These are phyloP conservation scores for Ustilago trichophora DNA, from an alignment of 1,284 basidiomycete species.

Conservation along the genomic window DNA sequence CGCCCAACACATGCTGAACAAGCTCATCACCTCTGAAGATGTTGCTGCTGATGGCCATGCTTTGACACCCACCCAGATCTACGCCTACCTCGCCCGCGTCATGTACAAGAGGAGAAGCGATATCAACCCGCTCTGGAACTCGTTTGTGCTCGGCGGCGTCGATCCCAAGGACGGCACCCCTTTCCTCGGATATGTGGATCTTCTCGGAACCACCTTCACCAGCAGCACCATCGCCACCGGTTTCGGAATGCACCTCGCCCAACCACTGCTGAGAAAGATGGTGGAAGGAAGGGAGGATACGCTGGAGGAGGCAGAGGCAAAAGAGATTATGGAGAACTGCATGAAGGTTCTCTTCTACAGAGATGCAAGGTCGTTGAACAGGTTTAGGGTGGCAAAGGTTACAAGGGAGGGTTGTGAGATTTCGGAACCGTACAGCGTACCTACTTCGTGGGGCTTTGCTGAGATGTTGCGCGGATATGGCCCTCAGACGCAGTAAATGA, in stretches of 20 bases:
- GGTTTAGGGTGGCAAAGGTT: constrained; percentile 96
- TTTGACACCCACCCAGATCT: constrained; percentile 88
- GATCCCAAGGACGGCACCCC: constrained; percentile 49
- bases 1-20: constrained; percentile 74
- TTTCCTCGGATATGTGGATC: constrained; percentile 85
- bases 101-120: constrained; percentile 90
- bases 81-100: constrained; percentile 87
- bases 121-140: constrained; percentile 95
- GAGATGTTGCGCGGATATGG: constrained; percentile 81
- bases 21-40: constrained; percentile 74
- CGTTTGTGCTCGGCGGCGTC: constrained; percentile 80
- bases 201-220: constrained; percentile 94
- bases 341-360: constrained; percentile 97
- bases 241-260: constrained; percentile 92
- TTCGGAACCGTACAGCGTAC: constrained; percentile 79
- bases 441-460: constrained; percentile 90
- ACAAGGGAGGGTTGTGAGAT: constrained; percentile 81
- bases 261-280: constrained; percentile 87
- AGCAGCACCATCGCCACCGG: constrained; percentile 95
- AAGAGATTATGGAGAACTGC: constrained; percentile 81
- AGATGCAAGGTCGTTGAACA: constrained; percentile 94
- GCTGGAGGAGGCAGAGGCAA: constrained; percentile 82
- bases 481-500: constrained; percentile 64
- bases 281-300: constrained; percentile 82
- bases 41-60: constrained; percentile 82